phyloP scores from a whole-genome alignment of 1,284 basidiomycete genomes.

The Papiliotrema nemorosa region DNA sequence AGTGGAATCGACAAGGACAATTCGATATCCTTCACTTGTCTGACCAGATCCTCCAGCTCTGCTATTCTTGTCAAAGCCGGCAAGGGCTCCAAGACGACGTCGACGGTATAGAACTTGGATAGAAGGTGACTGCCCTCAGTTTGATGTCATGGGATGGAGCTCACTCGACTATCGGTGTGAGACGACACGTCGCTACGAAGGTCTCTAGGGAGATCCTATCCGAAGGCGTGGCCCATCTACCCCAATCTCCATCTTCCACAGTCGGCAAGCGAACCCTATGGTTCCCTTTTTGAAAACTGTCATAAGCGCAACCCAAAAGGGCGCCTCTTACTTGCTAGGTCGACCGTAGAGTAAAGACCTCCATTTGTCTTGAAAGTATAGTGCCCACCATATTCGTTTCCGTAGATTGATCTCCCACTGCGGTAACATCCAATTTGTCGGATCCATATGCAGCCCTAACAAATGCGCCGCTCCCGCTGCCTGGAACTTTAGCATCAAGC shows the following conservation, averaged over 20 bases:
- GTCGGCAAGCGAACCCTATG: slow-evolving; percentile 30
- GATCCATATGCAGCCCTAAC: slow-evolving; percentile 43
- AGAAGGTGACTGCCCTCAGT: slow-evolving; percentile 15
- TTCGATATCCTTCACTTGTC: slow-evolving; percentile 21
- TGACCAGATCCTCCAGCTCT: slow-evolving; percentile 15
- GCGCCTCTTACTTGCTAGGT: slow-evolving; percentile 21
- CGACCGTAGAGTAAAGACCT: slow-evolving; percentile 30
- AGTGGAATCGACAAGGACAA: slow-evolving; percentile 7
- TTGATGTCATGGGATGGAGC: neutral
- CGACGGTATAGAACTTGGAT: slow-evolving; percentile 21
- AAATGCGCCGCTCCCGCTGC: slow-evolving; percentile 40
- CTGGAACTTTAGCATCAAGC: slow-evolving; percentile 2
- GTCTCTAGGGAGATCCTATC: slow-evolving; percentile 19
- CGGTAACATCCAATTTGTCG: slow-evolving; percentile 40
- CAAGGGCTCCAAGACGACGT: slow-evolving; percentile 7
- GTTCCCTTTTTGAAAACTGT: slow-evolving; percentile 12
- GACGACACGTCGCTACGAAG: slow-evolving; percentile 28
- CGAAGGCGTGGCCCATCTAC: neutral
- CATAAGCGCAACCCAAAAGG: too few species aligned
- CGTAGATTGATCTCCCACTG: slow-evolving; percentile 41
- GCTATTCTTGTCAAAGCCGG: slow-evolving; percentile 14
- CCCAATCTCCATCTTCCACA: slow-evolving; percentile 24
- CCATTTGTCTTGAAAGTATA: slow-evolving; percentile 42
- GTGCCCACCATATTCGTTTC: slow-evolving; percentile 43
- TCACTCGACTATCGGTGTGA: slow-evolving; percentile 22